Percentiles rank a stretch among this genome's conserved stretches.
These are phyloP conservation scores for Tetrahymena thermophila DNA, from an alignment of 73 alveolate genomes.

Conservation along the genomic window DNA sequence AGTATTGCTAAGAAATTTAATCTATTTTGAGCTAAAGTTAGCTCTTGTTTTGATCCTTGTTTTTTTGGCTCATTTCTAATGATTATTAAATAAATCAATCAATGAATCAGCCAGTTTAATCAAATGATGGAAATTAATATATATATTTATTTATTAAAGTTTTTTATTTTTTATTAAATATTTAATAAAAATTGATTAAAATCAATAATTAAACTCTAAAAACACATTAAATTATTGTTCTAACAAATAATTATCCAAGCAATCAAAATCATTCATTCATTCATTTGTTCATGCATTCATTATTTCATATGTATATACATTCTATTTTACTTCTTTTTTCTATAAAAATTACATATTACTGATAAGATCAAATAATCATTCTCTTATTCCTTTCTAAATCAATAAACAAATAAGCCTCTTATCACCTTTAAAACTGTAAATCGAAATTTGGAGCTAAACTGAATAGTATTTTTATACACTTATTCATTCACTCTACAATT, in stretches of 20 bases:
- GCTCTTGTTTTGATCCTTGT: neutral
- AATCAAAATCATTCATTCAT: neutral
- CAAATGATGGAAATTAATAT: too few species aligned
- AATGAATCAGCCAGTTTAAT: too few species aligned
- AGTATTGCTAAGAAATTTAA: neutral
- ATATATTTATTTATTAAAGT: too few species aligned
- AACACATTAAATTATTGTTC: too few species aligned
- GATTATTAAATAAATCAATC: too few species aligned
- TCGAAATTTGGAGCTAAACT: too few species aligned
- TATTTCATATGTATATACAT: neutral
- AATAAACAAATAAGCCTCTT: too few species aligned
- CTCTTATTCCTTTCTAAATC: neutral
- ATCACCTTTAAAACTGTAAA: too few species aligned
- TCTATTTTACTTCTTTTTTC: neutral
- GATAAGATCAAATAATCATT: neutral
- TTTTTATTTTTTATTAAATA: too few species aligned
- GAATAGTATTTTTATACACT: too few species aligned
- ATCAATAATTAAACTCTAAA: neutral
- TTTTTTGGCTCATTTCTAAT: neutral
- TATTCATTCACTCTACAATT: too few species aligned
- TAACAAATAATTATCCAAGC: neutral
- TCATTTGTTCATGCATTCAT: neutral
- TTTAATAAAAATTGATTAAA: neutral
- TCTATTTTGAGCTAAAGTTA: neutral
- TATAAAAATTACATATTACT: neutral